Conservation (phyloP, 176 grass and related monocot genomes). For the Echinochloa phyllopogon region DNA sequence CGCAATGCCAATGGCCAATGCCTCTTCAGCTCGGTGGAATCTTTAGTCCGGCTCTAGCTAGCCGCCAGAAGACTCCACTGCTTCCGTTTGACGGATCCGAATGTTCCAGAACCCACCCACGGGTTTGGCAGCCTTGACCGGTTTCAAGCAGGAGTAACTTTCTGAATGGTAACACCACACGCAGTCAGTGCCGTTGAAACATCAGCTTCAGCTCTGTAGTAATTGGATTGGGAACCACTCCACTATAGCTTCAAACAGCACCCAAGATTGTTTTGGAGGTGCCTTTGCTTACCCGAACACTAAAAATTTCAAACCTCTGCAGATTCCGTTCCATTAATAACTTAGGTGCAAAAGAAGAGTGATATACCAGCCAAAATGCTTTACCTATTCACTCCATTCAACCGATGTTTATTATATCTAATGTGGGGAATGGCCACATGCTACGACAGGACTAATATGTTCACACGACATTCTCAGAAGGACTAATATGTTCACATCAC, state of each 20-base stretch:
- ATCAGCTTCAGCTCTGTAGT: not conserved
- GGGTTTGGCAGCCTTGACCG: conserved; percentile 18
- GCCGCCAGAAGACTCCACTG: not conserved
- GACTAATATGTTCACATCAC: not conserved
- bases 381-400: not conserved
- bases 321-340: not conserved
- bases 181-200: not conserved
- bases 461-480: not conserved
- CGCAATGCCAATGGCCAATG: too few relatives aligned
- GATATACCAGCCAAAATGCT: not conserved
- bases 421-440: not conserved
- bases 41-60: not conserved
- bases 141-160: not conserved
- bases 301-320: not conserved
- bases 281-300: not conserved
- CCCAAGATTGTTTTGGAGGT: not conserved
- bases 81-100: conserved; percentile 31
- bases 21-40: conserved; percentile 14
- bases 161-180: not conserved
- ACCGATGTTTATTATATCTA: not conserved
- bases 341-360: not conserved
- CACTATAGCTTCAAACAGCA: not conserved
- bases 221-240: not conserved
- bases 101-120: conserved; percentile 46
- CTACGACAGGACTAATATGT: not conserved